A percentile compares a stretch with the other conserved stretches of the same genome.
Conservation (phyloP, 108 stramenopile species). For the Skeletonema costatum region DNA sequence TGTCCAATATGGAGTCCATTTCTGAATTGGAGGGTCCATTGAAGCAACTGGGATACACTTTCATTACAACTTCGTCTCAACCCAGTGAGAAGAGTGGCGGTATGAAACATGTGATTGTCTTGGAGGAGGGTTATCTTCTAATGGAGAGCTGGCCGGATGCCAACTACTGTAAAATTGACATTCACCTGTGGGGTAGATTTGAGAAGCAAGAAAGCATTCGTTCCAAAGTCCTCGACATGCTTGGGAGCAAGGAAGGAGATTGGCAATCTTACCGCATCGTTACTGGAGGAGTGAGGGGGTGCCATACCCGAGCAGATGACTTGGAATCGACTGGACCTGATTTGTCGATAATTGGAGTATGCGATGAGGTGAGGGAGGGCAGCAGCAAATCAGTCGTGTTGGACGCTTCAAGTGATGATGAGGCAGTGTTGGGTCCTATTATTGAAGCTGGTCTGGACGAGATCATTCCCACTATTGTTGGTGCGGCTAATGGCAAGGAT, state of each 20-base stretch:
- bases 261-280: slow-evolving; percentile 69
- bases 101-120: slow-evolving; percentile 31
- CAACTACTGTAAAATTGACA: slow-evolving; percentile 1
- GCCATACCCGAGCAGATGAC: slow-evolving; percentile 76
- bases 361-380: slow-evolving; percentile 20
- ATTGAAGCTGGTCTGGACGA: slow-evolving; percentile 40
- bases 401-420: slow-evolving; percentile 34
- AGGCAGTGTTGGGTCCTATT: slow-evolving; percentile 18
- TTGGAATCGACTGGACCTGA: slow-evolving; percentile 70
- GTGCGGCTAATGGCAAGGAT: neutral
- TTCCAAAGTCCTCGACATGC: neutral
- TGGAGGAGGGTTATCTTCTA: slow-evolving; percentile 54
- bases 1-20: slow-evolving; percentile 6
- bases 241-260: slow-evolving; percentile 11
- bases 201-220: too few species aligned
- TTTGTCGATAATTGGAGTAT: slow-evolving; percentile 27
- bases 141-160: slow-evolving; percentile 54
- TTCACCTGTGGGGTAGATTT: too few species aligned
- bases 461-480: slow-evolving; percentile 23
- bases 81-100: slow-evolving; percentile 15
- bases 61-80: slow-evolving; percentile 35
- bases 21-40: slow-evolving; percentile 21
- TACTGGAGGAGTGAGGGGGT: slow-evolving; percentile 81
- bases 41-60: slow-evolving; percentile 19
- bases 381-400: slow-evolving; percentile 23